Evolutionary conservation across 1,284 basidiomycete genomes (phyloP).

Genomic region (Sporisorium reilianum): DNA sequence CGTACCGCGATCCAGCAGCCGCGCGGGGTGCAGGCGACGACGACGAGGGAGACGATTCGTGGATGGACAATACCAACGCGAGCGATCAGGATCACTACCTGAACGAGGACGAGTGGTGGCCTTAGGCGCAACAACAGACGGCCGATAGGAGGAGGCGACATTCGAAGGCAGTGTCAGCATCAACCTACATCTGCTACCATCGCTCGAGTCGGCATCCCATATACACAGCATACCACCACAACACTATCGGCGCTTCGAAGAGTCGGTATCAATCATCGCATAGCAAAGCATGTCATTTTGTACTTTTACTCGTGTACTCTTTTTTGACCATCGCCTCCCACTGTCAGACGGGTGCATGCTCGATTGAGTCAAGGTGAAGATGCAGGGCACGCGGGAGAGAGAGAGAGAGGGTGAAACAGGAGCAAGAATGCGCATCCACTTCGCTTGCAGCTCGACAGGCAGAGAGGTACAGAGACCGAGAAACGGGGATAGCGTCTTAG

Average conservation of each 20-base stretch:
- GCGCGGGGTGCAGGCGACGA: conserved; percentile 12
- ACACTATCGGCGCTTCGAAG: not conserved
- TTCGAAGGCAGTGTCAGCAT: conserved; percentile 6
- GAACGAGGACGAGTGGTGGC: conserved; percentile 51
- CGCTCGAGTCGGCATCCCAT: not conserved
- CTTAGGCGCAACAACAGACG: not conserved
- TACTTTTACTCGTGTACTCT: conserved; percentile 5
- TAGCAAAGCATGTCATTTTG: conserved; percentile 5
- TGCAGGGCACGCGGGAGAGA: not conserved
- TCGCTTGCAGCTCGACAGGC: no score
- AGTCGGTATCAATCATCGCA: conserved; percentile 1
- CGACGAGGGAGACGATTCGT: conserved; percentile 30
- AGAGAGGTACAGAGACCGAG: no score
- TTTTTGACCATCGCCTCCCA: no score
- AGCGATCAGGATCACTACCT: conserved; percentile 40
- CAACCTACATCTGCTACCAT: no score
- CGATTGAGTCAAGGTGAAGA: no score
- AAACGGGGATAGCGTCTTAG: no score
- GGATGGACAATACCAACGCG: conserved; percentile 33
- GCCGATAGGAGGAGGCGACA: not conserved
- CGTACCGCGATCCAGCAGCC: conserved; percentile 9
- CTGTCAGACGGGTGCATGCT: not conserved
- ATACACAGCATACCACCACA: not conserved
- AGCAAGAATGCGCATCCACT: conserved; percentile 13
- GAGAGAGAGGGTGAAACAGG: conserved; percentile 19